These are phyloP conservation scores for Populus simonii DNA, from an alignment of 345 rosid genomes.

Conservation along the genomic window DNA sequence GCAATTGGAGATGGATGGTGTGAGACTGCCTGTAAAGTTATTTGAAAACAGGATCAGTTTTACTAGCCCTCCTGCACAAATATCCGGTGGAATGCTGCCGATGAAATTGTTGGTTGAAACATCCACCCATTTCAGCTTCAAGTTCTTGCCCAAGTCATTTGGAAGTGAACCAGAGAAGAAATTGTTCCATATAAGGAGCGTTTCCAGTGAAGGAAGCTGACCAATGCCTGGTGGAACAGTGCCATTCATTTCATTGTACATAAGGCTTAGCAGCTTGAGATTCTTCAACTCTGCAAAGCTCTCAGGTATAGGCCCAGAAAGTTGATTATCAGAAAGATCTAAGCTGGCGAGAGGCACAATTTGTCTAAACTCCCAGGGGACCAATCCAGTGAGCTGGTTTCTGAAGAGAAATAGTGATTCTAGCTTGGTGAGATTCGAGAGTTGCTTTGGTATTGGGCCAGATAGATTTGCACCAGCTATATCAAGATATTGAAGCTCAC, in stretches of 20 bases:
- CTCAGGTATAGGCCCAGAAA: constrained; percentile 75
- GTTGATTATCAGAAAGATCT: constrained; percentile 78
- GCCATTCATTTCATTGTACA: constrained; percentile 87
- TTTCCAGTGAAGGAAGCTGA: constrained; percentile 74
- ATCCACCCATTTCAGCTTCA: constrained; percentile 81
- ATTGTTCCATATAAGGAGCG: constrained; percentile 83
- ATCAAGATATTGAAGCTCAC: constrained; percentile 75
- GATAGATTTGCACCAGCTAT: constrained; percentile 83
- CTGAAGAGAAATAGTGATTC: constrained; percentile 77
- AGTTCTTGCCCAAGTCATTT: constrained; percentile 60
- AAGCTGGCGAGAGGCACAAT: constrained; percentile 56
- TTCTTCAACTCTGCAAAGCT: constrained; percentile 70
- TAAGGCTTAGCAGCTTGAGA: constrained; percentile 67
- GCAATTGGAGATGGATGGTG: constrained; percentile 68
- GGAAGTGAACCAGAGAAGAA: constrained; percentile 82
- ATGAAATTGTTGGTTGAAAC: constrained; percentile 75
- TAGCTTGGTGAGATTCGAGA: constrained; percentile 79
- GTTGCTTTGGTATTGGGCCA: constrained; percentile 62
- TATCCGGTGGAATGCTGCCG: constrained; percentile 71
- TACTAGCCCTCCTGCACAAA: constrained; percentile 69
- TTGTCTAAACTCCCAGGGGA: constrained; percentile 70
- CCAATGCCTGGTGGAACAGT: constrained; percentile 67
- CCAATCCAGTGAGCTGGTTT: constrained; percentile 59
- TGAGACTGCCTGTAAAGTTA: constrained; percentile 56
- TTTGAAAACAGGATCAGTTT: constrained; percentile 85